Evolutionary conservation across 495 filamentous ascomycete species (phyloP), one percentile per base, ranked within the genome.

Genomic region (Trichoderma orchidacearum): DNA sequence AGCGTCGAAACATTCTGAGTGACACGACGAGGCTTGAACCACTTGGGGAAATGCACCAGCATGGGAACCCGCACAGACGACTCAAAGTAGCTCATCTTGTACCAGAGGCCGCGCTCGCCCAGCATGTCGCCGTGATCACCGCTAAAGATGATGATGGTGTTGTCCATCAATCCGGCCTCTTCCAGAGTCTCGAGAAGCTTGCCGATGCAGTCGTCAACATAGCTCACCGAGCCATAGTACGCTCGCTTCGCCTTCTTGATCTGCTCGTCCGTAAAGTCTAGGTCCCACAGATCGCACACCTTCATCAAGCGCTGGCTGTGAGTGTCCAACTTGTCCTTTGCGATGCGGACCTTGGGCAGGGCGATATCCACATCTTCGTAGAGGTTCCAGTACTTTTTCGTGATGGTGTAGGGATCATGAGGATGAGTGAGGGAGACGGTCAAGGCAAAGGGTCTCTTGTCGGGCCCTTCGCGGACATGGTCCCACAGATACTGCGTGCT

Each of bases 111-210:
- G 25, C 89, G 80, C 70, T 95, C 89, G 32, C 89, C 89, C 8
- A 95, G 80, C 89, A 94, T 94, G 66, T 95, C 89, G 54, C 89
- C 89, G 66, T 95, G 89, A 62, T 95, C 89, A 51, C 89, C 87
- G 52, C 82, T 87, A 70, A 95, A 95, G 51, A 94, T 75, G 51
- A 95, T 74, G 56, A 95, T 88, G 5, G 89, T 94, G 66, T 93
- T 79, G 17, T 91, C 81, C 53, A 82, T 82, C 45, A 95, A 74
- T 0, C 81, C 79, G 68, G 86, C 90, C 54, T 85, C 72, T 61
- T 88, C 81, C 17, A 95, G 75, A 1, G 84, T 80, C 31, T 79
- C 70, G 8, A 93, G 72, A 34, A 95, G 77, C 68, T 86, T 83
- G 53, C 89, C 89, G 59, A 95, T 78, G 64, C 88, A 86, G 67